Conservation (phyloP, 495 filamentous ascomycete genomes). For the Gamarada debralockiae region DNA sequence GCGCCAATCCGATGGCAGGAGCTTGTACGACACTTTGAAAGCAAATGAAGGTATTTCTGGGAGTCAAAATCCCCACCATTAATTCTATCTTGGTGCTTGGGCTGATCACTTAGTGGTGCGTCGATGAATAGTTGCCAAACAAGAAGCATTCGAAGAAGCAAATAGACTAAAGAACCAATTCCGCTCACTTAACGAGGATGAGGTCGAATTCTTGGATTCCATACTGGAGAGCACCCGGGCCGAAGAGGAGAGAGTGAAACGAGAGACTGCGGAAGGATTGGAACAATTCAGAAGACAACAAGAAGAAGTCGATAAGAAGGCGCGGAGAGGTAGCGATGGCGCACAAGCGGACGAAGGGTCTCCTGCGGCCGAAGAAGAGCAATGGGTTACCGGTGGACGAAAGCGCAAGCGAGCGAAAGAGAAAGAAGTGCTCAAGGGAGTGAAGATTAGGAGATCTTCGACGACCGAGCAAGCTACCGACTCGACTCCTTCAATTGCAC, state of each 20-base stretch:
- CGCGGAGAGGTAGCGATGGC: slow-evolving; percentile 35
- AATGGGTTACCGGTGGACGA: slow-evolving; percentile 50
- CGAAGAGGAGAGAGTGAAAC: slow-evolving; percentile 70
- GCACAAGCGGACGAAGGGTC: slow-evolving; percentile 27
- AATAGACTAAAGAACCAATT: slow-evolving; percentile 89
- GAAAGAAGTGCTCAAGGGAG: slow-evolving; percentile 46
- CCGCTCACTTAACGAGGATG: slow-evolving; percentile 87
- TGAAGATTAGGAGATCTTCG: slow-evolving; percentile 55
- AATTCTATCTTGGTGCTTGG: neutral
- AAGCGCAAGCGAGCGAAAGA: slow-evolving; percentile 59
- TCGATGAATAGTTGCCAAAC: slow-evolving; percentile 66
- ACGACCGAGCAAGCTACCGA: slow-evolving; percentile 13
- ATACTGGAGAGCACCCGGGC: slow-evolving; percentile 63
- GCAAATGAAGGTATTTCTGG: slow-evolving; percentile 78
- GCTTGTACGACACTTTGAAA: slow-evolving; percentile 82
- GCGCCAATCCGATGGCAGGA: slow-evolving; percentile 62
- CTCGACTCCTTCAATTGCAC: neutral
- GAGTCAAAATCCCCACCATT: neutral
- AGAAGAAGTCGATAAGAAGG: slow-evolving; percentile 54
- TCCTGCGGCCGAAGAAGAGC: slow-evolving; percentile 36
- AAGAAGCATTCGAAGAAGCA: slow-evolving; percentile 94
- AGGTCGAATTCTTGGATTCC: slow-evolving; percentile 85
- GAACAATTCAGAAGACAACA: slow-evolving; percentile 65
- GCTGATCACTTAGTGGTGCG: slow-evolving; percentile 23
- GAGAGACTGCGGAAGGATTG: slow-evolving; percentile 71